These are phyloP conservation scores for Ashbya aceris DNA, from an alignment of 1,139 yeast genomes.

Conservation along the genomic window DNA sequence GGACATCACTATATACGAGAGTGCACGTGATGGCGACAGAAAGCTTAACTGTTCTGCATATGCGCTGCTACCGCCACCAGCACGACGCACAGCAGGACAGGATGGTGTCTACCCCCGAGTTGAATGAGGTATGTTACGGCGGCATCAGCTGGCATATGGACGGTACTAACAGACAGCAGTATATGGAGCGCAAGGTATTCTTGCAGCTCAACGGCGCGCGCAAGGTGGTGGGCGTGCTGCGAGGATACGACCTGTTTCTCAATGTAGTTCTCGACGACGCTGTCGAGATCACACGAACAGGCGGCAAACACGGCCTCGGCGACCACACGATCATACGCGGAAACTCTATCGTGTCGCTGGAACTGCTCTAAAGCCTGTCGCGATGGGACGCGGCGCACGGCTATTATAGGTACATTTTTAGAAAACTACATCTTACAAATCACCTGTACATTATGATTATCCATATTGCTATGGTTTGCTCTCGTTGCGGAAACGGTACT, in stretches of 20 bases:
- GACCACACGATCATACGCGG: slow-evolving; percentile 44
- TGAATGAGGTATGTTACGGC: slow-evolving; percentile 8
- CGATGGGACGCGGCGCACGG: neutral
- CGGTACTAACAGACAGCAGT: slow-evolving; percentile 23
- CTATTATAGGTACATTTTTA: too few relatives aligned
- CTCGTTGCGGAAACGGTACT: slow-evolving; percentile 21
- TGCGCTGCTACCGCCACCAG: too few relatives aligned
- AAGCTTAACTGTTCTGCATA: too few relatives aligned
- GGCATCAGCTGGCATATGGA: neutral
- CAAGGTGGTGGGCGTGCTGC: slow-evolving; percentile 58
- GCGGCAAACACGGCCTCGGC: slow-evolving; percentile 37
- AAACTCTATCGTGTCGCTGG: slow-evolving; percentile 51
- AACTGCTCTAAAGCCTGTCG: slow-evolving; percentile 29
- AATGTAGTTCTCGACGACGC: slow-evolving; percentile 71
- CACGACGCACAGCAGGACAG: too few relatives aligned
- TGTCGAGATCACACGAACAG: slow-evolving; percentile 44
- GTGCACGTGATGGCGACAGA: too few relatives aligned
- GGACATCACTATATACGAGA: too few relatives aligned
- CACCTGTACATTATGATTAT: neutral
- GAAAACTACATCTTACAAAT: neutral
- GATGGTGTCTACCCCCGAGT: slow-evolving; percentile 11
- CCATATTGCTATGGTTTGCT: too few relatives aligned
- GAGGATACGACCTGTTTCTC: slow-evolving; percentile 72
- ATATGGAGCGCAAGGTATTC: slow-evolving; percentile 65
- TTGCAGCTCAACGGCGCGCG: slow-evolving; percentile 69